These are phyloP conservation scores for Ogataea populi-albae DNA, from an alignment of 805 yeast genomes.

Conservation along the genomic window DNA sequence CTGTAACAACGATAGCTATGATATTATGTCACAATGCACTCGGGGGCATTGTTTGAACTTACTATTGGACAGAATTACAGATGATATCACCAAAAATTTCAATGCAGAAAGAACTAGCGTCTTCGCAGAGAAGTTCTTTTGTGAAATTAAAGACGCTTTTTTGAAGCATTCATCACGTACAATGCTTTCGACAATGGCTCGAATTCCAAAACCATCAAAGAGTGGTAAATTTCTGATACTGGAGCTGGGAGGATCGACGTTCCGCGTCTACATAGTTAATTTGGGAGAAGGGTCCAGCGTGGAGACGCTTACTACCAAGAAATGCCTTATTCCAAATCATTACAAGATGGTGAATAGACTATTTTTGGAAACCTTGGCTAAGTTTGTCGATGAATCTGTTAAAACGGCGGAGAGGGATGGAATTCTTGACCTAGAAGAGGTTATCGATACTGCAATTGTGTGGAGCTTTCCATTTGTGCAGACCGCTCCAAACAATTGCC, in stretches of 20 bases:
- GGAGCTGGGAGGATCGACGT: slow-evolving; percentile 55
- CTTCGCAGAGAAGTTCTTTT: not conserved
- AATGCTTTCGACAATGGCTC: slow-evolving; percentile 5
- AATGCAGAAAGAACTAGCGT: too few relatives aligned
- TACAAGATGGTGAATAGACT: not conserved
- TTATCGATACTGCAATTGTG: slow-evolving; percentile 33
- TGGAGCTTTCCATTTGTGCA: slow-evolving; percentile 57
- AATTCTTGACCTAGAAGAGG: slow-evolving; percentile 30
- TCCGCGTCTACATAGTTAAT: slow-evolving; percentile 34
- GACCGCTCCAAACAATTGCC: slow-evolving; percentile 39
- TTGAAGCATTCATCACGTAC: not conserved
- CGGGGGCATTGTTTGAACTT: too few relatives aligned
- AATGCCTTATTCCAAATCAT: not conserved
- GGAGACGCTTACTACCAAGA: not conserved
- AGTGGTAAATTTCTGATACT: slow-evolving; percentile 37
- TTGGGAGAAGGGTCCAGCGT: slow-evolving; percentile 5
- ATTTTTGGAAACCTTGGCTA: not conserved
- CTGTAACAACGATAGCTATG: too few relatives aligned
- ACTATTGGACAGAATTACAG: too few relatives aligned
- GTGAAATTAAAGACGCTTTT: slow-evolving; percentile 4
- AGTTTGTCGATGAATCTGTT: too few relatives aligned
- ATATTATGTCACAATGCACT: too few relatives aligned
- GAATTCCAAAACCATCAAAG: not conserved
- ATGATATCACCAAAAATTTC: too few relatives aligned
- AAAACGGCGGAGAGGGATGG: not conserved